phyloP scores from a whole-genome alignment of 371 early-diverging fungal genomes.

The Rhizopus sp. region DNA sequence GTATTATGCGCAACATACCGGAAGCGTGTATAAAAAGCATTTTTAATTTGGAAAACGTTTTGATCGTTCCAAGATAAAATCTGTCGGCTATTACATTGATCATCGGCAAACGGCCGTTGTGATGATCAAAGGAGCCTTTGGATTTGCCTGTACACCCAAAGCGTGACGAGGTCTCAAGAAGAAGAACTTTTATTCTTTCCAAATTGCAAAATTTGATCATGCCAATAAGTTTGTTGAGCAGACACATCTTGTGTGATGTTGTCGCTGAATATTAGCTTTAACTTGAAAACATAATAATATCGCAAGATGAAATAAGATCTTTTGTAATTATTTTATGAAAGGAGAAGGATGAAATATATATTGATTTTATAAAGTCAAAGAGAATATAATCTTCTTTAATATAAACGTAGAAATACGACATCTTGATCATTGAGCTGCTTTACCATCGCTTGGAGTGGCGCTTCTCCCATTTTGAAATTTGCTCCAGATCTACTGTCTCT shows the following conservation, averaged over 20 bases:
- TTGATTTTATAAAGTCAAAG: too few species aligned
- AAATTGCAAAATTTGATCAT: neutral
- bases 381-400: too few species aligned
- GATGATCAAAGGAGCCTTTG: constrained; percentile 1
- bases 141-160: neutral
- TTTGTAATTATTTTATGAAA: too few species aligned
- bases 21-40: constrained; percentile 8
- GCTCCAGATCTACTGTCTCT: neutral
- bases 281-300: too few species aligned
- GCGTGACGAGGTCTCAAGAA: constrained; percentile 1
- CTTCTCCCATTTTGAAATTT: constrained; percentile 2
- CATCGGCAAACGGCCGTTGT: constrained; percentile 7
- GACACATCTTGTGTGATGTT: too few species aligned
- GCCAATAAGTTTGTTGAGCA: neutral
- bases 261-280: too few species aligned
- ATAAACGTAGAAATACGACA: too few species aligned
- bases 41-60: constrained; percentile 3
- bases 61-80: neutral
- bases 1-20: neutral
- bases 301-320: too few species aligned
- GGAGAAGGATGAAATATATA: too few species aligned
- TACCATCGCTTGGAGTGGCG: neutral
- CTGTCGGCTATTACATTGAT: constrained; percentile 1
- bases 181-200: neutral
- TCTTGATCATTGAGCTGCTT: neutral